A percentile compares a stretch with the other conserved stretches of the same genome.
Conservation (phyloP, 2,329 filamentous ascomycete species). For the Venturia aucupariae region DNA sequence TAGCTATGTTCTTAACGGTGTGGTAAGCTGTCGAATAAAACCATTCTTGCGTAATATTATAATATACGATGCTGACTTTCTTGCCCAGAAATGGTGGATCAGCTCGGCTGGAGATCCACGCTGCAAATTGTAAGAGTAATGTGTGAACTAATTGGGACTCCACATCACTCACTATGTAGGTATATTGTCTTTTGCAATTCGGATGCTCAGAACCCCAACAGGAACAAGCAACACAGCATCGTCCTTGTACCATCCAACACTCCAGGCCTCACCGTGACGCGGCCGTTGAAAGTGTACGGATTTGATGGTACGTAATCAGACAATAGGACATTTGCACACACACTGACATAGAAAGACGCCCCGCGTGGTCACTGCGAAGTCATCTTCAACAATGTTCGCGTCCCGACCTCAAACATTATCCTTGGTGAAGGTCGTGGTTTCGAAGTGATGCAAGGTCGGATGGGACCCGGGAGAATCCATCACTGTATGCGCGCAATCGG, state of each 20-base stretch:
- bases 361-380: slow-evolving; percentile 95
- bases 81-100: slow-evolving; percentile 92
- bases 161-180: slow-evolving; percentile 14
- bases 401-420: slow-evolving; percentile 74
- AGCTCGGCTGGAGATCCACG: slow-evolving; percentile 88
- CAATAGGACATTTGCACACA: not conserved
- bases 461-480: slow-evolving; percentile 93
- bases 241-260: slow-evolving; percentile 77
- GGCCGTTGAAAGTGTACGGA: slow-evolving; percentile 89
- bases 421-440: slow-evolving; percentile 91
- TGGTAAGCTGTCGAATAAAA: no score
- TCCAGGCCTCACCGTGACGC: slow-evolving; percentile 81
- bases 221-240: slow-evolving; percentile 88
- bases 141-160: not conserved
- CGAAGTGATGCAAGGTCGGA: slow-evolving; percentile 94
- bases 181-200: slow-evolving; percentile 97
- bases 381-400: slow-evolving; percentile 78
- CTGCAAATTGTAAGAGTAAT: slow-evolving; percentile 53
- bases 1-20: slow-evolving; percentile 83
- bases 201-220: slow-evolving; percentile 62
- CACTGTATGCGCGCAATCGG: slow-evolving; percentile 96
- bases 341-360: slow-evolving; percentile 48
- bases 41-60: no score
- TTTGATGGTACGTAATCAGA: slow-evolving; percentile 56
- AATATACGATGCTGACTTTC: not conserved